Conservation (phyloP, 2,329 filamentous ascomycete genomes). For the Paraconiothyrium brasiliense region DNA sequence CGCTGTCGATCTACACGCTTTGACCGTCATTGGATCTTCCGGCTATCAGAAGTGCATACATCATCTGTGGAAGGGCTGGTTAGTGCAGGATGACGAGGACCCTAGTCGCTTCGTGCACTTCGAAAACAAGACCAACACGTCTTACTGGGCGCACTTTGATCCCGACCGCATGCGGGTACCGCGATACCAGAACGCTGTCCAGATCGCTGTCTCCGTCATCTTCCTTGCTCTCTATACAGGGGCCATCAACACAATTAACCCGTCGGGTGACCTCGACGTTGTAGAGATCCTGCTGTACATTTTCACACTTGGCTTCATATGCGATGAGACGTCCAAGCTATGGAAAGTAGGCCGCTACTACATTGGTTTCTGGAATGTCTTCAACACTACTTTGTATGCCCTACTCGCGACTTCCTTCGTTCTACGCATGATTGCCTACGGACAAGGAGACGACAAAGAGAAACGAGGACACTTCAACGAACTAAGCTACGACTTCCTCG, state of each 20-base stretch:
- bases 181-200: conserved; percentile 88
- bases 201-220: conserved; percentile 83
- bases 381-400: conserved; percentile 85
- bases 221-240: conserved; percentile 87
- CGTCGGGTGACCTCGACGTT: conserved; percentile 80
- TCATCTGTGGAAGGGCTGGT: conserved; percentile 94
- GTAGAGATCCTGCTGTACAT: conserved; percentile 87
- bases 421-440: conserved; percentile 80
- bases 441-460: conserved; percentile 61
- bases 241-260: conserved; percentile 94
- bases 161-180: conserved; percentile 94
- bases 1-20: conserved; percentile 89
- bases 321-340: conserved; percentile 86
- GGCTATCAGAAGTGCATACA: conserved; percentile 96
- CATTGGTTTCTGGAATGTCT: conserved; percentile 95
- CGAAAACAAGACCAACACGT: conserved; percentile 78
- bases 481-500: conserved; percentile 91
- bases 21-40: conserved; percentile 87
- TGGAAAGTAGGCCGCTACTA: conserved; percentile 95
- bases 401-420: conserved; percentile 82
- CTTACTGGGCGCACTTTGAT: conserved; percentile 84
- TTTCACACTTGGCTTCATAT: conserved; percentile 91
- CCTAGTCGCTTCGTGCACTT: conserved; percentile 91
- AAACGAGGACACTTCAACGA: conserved; percentile 73
- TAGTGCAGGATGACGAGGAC: conserved; percentile 94